phyloP scores from a whole-genome alignment of 768 basidiomycete genomes.

The Harrya chromipes region DNA sequence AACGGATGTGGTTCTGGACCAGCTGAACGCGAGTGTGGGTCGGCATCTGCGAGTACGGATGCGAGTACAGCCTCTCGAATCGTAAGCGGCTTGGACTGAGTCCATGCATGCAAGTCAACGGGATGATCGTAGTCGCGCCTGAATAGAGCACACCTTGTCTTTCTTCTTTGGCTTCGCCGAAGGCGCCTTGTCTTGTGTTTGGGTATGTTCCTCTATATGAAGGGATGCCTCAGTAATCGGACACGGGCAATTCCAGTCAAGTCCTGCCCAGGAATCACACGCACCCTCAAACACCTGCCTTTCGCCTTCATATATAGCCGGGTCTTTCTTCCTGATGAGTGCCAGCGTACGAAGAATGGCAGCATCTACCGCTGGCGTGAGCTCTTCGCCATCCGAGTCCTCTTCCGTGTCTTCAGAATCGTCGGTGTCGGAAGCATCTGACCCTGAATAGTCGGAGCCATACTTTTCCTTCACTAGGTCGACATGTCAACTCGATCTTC shows the following conservation, averaged over 20 bases:
- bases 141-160: conserved; percentile 45
- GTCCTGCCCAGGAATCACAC: neutral
- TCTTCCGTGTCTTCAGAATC: conserved; percentile 79
- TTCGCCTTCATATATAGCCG: conserved; percentile 72
- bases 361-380: conserved; percentile 90
- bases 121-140: neutral
- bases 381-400: conserved; percentile 92
- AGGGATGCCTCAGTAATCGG: neutral
- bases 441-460: conserved; percentile 60
- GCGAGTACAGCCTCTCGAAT: conserved; percentile 71
- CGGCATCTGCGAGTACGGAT: conserved; percentile 47
- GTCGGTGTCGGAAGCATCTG: conserved; percentile 22
- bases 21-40: conserved; percentile 53
- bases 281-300: conserved; percentile 81
- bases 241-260: neutral
- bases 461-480: conserved; percentile 80
- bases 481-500: neutral
- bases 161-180: conserved; percentile 32
- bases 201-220: conserved; percentile 63
- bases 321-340: conserved; percentile 78
- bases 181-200: conserved; percentile 28
- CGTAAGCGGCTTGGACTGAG: conserved; percentile 67
- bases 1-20: conserved; percentile 49
- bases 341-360: conserved; percentile 91
- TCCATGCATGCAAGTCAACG: neutral